Percentiles rank a stretch among this genome's conserved stretches.
Evolutionary conservation across 345 rosid species (phyloP).

Genomic region (Noccaea caerulescens): DNA sequence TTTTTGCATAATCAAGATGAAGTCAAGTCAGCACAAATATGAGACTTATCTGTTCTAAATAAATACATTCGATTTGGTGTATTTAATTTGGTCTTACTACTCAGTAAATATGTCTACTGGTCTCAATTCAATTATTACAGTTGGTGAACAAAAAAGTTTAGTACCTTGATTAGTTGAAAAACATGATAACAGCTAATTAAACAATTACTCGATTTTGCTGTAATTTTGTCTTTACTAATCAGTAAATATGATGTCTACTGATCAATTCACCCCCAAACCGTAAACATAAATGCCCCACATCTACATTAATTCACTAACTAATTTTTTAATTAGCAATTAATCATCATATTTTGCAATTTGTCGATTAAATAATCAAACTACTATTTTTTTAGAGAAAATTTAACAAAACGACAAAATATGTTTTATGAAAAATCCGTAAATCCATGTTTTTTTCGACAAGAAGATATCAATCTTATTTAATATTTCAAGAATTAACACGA

Average conservation of each 20-base stretch:
- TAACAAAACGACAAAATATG: background rate
- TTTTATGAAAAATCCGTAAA: background rate
- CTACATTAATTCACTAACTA: background rate
- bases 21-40: conserved; percentile 23
- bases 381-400: background rate
- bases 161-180: no score
- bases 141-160: no score
- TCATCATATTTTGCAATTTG: background rate
- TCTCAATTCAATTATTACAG: no score
- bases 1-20: conserved; percentile 2
- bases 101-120: no score
- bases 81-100: no score
- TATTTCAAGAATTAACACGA: background rate
- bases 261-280: no score
- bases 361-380: background rate
- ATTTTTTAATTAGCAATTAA: background rate
- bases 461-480: background rate
- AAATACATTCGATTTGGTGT: no score
- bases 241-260: no score
- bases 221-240: no score
- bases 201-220: no score
- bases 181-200: no score
- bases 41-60: background rate
- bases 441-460: background rate
- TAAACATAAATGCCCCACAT: background rate